phyloP scores from a whole-genome alignment of 1,284 basidiomycete genomes.

The Pascua sp. region DNA sequence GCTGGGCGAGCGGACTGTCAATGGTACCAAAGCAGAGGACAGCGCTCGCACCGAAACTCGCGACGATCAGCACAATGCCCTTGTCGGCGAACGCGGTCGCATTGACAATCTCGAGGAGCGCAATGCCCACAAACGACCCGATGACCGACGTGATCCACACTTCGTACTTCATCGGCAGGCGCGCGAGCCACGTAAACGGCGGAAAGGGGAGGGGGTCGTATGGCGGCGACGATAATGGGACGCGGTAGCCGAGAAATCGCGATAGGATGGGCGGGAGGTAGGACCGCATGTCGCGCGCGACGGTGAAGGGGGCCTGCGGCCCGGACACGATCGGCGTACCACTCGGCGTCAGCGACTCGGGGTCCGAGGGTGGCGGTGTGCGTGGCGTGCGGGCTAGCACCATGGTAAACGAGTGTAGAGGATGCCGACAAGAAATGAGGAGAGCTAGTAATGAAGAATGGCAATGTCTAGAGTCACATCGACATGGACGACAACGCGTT shows the following conservation, averaged over 20 bases:
- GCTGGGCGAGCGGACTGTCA: slow-evolving; percentile 61
- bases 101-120: slow-evolving; percentile 59
- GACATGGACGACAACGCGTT: too few relatives aligned
- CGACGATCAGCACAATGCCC: slow-evolving; percentile 47
- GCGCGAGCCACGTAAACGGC: slow-evolving; percentile 37
- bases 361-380: too few relatives aligned
- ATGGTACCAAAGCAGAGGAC: slow-evolving; percentile 60
- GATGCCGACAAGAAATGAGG: too few relatives aligned
- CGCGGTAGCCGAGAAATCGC: slow-evolving; percentile 33
- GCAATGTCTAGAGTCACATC: too few relatives aligned
- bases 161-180: slow-evolving; percentile 51
- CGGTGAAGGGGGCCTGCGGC: slow-evolving; percentile 1
- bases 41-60: slow-evolving; percentile 60
- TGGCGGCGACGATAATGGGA: slow-evolving; percentile 16
- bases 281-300: slow-evolving; percentile 25
- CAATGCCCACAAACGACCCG: slow-evolving; percentile 59
- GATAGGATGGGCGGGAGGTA: slow-evolving; percentile 20
- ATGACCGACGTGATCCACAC: slow-evolving; percentile 55
- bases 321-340: neutral
- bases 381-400: too few relatives aligned
- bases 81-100: neutral
- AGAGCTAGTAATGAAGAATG: too few relatives aligned
- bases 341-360: too few relatives aligned
- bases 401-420: too few relatives aligned
- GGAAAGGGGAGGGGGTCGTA: slow-evolving; percentile 30